A percentile compares a stretch with the other conserved stretches of the same genome.
Evolutionary conservation across 73 alveolate genomes (phyloP).

Genomic region (Tetrahymena borealis): DNA sequence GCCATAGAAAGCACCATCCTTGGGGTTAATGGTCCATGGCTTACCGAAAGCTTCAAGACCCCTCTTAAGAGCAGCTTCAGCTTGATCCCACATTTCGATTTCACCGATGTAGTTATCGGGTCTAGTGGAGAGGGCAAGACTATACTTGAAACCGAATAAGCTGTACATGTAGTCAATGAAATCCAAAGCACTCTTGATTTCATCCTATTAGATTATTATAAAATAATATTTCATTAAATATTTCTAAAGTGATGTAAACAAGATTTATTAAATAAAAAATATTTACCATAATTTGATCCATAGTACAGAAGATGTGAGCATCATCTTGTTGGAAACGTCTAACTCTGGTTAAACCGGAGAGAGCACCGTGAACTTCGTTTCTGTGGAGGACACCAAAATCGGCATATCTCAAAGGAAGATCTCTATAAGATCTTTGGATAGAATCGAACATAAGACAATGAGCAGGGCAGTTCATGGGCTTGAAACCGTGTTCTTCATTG

Average conservation of each 20-base stretch:
- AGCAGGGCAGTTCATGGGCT: conserved; percentile 99
- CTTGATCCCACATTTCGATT: conserved; percentile 92
- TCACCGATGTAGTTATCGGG: conserved; percentile 94
- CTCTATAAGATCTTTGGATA: conserved; percentile 93
- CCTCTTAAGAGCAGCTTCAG: conserved; percentile 82
- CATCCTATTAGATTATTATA: conserved; percentile 32
- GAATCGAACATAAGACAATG: conserved; percentile 93
- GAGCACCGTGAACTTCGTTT: conserved; percentile 98
- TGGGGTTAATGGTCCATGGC: conserved; percentile 93
- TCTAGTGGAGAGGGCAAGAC: conserved; percentile 87
- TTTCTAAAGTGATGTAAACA: neutral
- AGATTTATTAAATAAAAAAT: neutral
- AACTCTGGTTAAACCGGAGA: conserved; percentile 97
- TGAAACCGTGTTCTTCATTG: conserved; percentile 94
- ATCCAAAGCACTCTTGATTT: conserved; percentile 74
- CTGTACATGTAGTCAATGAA: conserved; percentile 79
- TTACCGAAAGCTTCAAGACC: conserved; percentile 94
- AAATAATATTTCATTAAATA: neutral
- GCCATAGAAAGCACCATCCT: conserved; percentile 99
- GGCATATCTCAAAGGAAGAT: conserved; percentile 97
- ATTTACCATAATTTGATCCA: conserved; percentile 80
- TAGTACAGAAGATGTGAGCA: conserved; percentile 98
- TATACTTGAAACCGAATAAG: conserved; percentile 89
- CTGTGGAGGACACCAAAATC: conserved; percentile 99
- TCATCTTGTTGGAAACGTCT: conserved; percentile 99